A percentile compares a stretch with the other conserved stretches of the same genome.
These are phyloP conservation scores for Geoglossum cookeanum DNA, from an alignment of 2,329 filamentous ascomycete genomes.

Conservation along the genomic window DNA sequence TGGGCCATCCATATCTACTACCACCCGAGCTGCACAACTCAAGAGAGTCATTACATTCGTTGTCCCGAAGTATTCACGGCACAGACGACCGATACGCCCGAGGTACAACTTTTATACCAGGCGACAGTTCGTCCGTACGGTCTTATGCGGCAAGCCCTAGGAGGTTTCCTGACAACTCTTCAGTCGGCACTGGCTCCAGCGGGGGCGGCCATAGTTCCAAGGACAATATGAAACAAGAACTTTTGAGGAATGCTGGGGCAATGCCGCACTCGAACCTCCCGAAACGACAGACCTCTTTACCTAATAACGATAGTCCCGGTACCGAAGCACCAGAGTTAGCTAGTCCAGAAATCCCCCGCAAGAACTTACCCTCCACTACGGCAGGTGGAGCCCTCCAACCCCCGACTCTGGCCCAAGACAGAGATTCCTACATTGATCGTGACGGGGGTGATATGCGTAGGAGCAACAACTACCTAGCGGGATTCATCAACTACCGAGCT, in stretches of 20 bases:
- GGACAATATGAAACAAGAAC: conserved; percentile 9
- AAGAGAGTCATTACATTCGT: conserved; percentile 67
- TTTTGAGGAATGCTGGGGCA: conserved; percentile 15
- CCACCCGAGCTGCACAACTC: conserved; percentile 64
- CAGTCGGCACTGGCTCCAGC: conserved; percentile 27
- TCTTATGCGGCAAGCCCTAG: conserved; percentile 27
- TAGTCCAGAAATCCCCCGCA: background rate
- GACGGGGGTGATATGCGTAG: conserved; percentile 9
- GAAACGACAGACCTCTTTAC: background rate
- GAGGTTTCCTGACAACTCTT: conserved; percentile 20
- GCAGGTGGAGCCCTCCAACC: conserved; percentile 16
- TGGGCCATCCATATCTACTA: conserved; percentile 81
- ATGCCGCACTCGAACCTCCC: conserved; percentile 10
- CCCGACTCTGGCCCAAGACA: conserved; percentile 10
- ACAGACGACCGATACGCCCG: conserved; percentile 72
- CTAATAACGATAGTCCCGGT: background rate
- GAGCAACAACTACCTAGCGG: conserved; percentile 17
- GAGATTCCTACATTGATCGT: conserved; percentile 5
- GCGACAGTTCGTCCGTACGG: conserved; percentile 36
- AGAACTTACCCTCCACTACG: background rate
- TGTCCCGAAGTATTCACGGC: conserved; percentile 55
- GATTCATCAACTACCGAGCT: conserved; percentile 9
- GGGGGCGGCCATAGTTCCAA: conserved; percentile 15
- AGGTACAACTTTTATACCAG: conserved; percentile 34
- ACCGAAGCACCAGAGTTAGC: background rate